These are phyloP conservation scores for Yamadazyma conglobata DNA, from an alignment of 1,139 yeast species.

Conservation along the genomic window DNA sequence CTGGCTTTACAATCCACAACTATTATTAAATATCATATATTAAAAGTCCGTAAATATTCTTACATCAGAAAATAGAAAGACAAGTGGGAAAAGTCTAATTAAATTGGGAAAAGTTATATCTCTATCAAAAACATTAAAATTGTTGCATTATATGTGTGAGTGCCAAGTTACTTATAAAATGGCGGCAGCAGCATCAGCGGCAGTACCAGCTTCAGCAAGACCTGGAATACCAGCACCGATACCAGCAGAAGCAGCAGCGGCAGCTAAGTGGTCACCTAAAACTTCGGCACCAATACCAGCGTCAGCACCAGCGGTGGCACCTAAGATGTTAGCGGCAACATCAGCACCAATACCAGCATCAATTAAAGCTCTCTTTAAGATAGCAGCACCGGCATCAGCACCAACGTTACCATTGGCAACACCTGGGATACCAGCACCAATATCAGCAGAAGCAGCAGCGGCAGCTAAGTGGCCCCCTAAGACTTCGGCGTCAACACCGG, in stretches of 20 bases:
- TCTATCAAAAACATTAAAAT: too few species aligned
- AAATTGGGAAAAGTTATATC: too few species aligned
- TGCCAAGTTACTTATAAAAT: too few species aligned
- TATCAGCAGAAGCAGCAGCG: slow-evolving; percentile 10
- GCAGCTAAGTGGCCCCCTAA: slow-evolving; percentile 12
- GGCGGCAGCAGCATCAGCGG: slow-evolving; percentile 11
- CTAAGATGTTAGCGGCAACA: slow-evolving; percentile 11
- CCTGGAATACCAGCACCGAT: slow-evolving; percentile 6
- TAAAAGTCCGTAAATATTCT: too few species aligned
- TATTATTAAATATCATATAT: too few species aligned
- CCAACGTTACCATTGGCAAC: slow-evolving; percentile 9
- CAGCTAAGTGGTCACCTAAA: slow-evolving; percentile 13
- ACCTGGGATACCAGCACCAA: slow-evolving; percentile 10
- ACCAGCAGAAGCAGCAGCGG: slow-evolving; percentile 6
- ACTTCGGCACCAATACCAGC: slow-evolving; percentile 10
- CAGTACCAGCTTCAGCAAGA: slow-evolving; percentile 9
- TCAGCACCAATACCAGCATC: slow-evolving; percentile 16
- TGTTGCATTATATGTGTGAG: too few species aligned
- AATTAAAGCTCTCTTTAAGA: slow-evolving; percentile 11
- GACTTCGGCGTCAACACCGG: slow-evolving; percentile 9
- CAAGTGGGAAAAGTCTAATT: too few species aligned
- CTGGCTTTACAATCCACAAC: too few species aligned
- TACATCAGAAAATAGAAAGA: too few species aligned
- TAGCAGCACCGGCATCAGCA: slow-evolving; percentile 10
- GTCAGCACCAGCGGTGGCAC: slow-evolving; percentile 8